Percentiles rank a stretch among this genome's conserved stretches.
phyloP scores from a whole-genome alignment of 306 rosid genomes.

The Citrullus mucosospermus region DNA sequence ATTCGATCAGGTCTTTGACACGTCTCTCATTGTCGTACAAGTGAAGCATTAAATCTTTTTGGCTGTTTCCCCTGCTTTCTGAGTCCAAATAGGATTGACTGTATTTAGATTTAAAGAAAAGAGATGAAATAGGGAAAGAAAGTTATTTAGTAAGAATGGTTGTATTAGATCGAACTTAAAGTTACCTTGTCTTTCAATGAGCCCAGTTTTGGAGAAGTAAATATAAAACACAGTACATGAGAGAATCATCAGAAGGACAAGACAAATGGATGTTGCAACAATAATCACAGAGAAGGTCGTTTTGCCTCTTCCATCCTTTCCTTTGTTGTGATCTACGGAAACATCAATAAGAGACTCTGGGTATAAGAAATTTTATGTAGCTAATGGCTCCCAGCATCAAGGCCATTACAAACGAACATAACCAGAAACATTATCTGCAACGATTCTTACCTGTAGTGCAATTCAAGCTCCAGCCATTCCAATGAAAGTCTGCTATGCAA shows the following conservation, averaged over 20 bases:
- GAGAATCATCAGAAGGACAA: constrained; percentile 27
- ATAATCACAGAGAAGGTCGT: constrained; percentile 29
- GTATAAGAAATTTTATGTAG: not conserved
- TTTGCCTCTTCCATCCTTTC: constrained; percentile 14
- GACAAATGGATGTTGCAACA: constrained; percentile 17
- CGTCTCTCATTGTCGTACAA: constrained; percentile 25
- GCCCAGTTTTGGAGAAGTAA: constrained; percentile 31
- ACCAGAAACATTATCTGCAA: not conserved
- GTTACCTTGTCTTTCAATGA: constrained; percentile 36
- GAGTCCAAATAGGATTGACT: constrained; percentile 19
- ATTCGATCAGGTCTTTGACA: constrained; percentile 18
- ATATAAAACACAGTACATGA: constrained; percentile 30
- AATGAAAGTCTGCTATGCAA: constrained; percentile 30
- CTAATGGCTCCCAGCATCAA: not conserved
- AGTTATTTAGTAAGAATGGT: not conserved
- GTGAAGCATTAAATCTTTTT: constrained; percentile 32
- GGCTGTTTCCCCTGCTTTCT: constrained; percentile 33
- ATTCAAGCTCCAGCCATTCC: constrained; percentile 48
- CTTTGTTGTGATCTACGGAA: constrained; percentile 7
- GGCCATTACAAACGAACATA: not conserved
- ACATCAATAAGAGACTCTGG: not conserved
- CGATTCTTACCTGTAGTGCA: constrained; percentile 36
- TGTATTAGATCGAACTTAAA: not conserved
- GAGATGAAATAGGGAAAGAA: not conserved
- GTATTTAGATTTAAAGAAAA: constrained; percentile 12